A percentile compares a stretch with the other conserved stretches of the same genome.
These are phyloP conservation scores for Leersia perrieri DNA, from an alignment of 176 grass and related monocot genomes.

Conservation along the genomic window DNA sequence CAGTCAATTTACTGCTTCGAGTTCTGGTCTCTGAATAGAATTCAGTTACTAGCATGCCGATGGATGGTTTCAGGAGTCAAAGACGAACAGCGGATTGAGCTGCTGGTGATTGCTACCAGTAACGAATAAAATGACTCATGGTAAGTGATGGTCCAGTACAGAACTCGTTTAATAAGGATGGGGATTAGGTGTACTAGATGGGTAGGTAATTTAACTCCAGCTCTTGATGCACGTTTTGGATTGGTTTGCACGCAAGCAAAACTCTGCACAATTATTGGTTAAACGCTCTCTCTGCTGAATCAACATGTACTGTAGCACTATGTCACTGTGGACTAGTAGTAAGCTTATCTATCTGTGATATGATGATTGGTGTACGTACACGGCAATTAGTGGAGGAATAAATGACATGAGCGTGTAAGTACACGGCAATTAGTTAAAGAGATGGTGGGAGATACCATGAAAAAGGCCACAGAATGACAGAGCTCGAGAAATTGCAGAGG, in stretches of 20 bases:
- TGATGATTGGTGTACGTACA: background rate
- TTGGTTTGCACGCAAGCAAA: constrained; percentile 3
- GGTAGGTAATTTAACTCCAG: background rate
- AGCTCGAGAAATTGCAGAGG: background rate
- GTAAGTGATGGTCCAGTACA: background rate
- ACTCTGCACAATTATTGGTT: background rate
- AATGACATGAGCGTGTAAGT: background rate
- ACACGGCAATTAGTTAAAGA: background rate
- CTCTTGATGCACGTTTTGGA: background rate
- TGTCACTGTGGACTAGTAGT: background rate
- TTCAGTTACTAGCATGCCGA: background rate
- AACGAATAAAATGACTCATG: background rate
- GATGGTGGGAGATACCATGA: background rate
- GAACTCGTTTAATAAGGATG: background rate
- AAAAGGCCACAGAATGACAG: background rate
- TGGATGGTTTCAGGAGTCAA: background rate
- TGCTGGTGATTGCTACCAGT: constrained; percentile 19
- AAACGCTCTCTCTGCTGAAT: background rate
- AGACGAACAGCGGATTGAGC: background rate
- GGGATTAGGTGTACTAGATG: background rate
- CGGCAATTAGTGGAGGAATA: background rate
- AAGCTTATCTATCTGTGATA: background rate
- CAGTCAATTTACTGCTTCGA: background rate
- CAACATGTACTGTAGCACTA: background rate
- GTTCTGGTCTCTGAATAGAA: background rate